Base-by-base conservation (phyloP, 2,329 filamentous ascomycete genomes). In the Paracamarosporium sp. region DNA sequence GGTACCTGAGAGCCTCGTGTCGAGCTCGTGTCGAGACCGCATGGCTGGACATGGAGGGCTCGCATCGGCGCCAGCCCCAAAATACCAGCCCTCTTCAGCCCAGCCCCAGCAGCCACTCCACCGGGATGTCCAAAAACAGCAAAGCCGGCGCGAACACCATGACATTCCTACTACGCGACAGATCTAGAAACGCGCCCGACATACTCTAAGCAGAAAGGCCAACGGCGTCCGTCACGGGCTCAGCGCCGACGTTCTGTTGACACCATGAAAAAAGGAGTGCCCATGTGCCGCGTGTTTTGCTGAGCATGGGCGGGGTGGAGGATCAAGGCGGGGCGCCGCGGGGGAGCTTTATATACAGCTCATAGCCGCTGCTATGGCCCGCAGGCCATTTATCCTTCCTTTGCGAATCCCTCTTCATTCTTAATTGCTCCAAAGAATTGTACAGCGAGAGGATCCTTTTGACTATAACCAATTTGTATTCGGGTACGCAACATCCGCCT, bases 281-380 rank as follows among this genome's bases (percentile, higher is more conserved):
- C n/a, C n/a, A 31, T 25, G 45, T 15, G 30, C 17, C 30, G 45
- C 17, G 27, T 22, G 30, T 12, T 24, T 20, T 13, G 17, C 22
- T 35, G 8, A 50, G 22, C n/a, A 20, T 20, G 25, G 36, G 48
- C 48, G 48, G 57, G 62, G 52, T 40, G 55, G 63, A 56, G 61
- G 57, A 64, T 62, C 59, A 59, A 59, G 53, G 66, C 60, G 68
- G 65, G 66, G 63, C 60, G 54, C 27, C 56, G 63, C 57, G 67
- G 67, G n/a, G 65, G 64, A 63, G 59, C 54, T 64, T 64, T 66
- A 68, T 67, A 67, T 64, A 61, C 57, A 44, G 55, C 27, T 43
- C 54, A n/a, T 50, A 30, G 31, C 61, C 62, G 51, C 56, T 50
- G 46, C 22, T 27, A 44, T 60, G 59, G 54, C 47, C 35, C 40